Evolutionary conservation across 2,329 filamentous ascomycete species (phyloP).

Genomic region (Aspergillus fumigatus): DNA sequence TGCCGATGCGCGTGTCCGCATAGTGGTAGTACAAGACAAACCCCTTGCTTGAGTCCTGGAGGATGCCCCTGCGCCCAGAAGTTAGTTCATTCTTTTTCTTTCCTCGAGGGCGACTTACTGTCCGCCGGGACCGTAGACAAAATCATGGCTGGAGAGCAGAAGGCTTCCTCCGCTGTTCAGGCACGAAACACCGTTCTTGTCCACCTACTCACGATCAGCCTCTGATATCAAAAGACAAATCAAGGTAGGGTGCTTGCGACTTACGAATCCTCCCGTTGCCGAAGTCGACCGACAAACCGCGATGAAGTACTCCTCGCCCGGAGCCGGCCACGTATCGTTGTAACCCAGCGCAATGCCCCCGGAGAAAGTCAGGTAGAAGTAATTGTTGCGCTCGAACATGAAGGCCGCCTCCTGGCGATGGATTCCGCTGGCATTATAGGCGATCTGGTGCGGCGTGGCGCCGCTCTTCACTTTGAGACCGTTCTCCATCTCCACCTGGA

Average conservation of each 20-base stretch:
- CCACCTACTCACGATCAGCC: slow-evolving; percentile 32
- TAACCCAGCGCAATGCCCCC: slow-evolving; percentile 56
- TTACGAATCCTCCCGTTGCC: slow-evolving; percentile 52
- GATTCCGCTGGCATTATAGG: slow-evolving; percentile 49
- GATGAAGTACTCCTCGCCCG: slow-evolving; percentile 61
- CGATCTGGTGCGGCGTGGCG: slow-evolving; percentile 44
- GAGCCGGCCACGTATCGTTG: slow-evolving; percentile 47
- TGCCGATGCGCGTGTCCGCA: slow-evolving; percentile 49
- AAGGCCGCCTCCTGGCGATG: slow-evolving; percentile 56
- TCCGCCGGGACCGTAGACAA: slow-evolving; percentile 62
- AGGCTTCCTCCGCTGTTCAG: slow-evolving; percentile 56
- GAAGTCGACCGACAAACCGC: slow-evolving; percentile 55
- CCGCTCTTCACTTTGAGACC: slow-evolving; percentile 25
- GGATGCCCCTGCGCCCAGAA: slow-evolving; percentile 23
- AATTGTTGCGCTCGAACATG: slow-evolving; percentile 51
- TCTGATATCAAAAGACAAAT: no score
- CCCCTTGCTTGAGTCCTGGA: slow-evolving; percentile 38
- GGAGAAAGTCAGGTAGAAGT: slow-evolving; percentile 63
- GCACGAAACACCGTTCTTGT: slow-evolving; percentile 52
- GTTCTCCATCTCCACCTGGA: slow-evolving; percentile 50
- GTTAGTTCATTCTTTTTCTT: not conserved
- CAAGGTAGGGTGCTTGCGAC: not conserved
- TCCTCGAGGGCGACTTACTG: slow-evolving; percentile 46
- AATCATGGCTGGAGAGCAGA: slow-evolving; percentile 56
- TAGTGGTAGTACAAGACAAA: slow-evolving; percentile 63